Conservation (phyloP, 257 asterid genomes). For the Nicotiana attenuata region DNA sequence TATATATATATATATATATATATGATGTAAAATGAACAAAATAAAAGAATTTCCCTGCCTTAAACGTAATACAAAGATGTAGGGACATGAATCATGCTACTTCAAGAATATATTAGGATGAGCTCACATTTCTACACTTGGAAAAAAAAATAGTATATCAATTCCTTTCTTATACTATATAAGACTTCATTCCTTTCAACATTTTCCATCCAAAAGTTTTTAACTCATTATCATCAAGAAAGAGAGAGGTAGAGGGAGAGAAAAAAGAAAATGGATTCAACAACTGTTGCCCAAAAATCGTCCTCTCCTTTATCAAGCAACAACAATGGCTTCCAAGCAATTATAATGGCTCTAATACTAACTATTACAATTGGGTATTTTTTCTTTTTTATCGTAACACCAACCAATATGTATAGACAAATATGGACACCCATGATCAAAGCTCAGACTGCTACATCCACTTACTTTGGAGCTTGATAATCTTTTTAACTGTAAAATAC, state of each 20-base stretch:
- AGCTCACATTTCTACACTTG: constrained; percentile 7
- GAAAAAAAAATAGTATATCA: background rate
- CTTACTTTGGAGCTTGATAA: constrained; percentile 55
- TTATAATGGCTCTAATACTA: constrained; percentile 31
- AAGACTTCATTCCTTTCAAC: constrained; percentile 15
- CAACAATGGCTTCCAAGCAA: constrained; percentile 24
- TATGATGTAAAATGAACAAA: too few species aligned
- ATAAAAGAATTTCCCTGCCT: background rate
- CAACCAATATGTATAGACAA: constrained; percentile 39
- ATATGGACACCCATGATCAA: constrained; percentile 50
- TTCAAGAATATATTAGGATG: background rate
- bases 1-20: too few species aligned
- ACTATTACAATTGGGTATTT: constrained; percentile 45
- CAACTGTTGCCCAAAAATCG: constrained; percentile 4
- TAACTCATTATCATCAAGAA: background rate
- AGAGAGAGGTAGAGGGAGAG: background rate
- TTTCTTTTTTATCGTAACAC: constrained; percentile 50
- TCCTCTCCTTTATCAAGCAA: constrained; percentile 6
- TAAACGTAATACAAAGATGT: background rate
- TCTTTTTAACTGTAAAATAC: too few species aligned
- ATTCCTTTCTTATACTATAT: constrained; percentile 16
- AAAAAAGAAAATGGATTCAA: background rate
- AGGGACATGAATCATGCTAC: constrained; percentile 27
- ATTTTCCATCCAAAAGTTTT: background rate
- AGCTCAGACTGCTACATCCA: constrained; percentile 34